A percentile compares a stretch with the other conserved stretches of the same genome.
phyloP scores from a whole-genome alignment of 1,284 basidiomycete genomes.

The Cutaneotrichosporon cavernicola region DNA sequence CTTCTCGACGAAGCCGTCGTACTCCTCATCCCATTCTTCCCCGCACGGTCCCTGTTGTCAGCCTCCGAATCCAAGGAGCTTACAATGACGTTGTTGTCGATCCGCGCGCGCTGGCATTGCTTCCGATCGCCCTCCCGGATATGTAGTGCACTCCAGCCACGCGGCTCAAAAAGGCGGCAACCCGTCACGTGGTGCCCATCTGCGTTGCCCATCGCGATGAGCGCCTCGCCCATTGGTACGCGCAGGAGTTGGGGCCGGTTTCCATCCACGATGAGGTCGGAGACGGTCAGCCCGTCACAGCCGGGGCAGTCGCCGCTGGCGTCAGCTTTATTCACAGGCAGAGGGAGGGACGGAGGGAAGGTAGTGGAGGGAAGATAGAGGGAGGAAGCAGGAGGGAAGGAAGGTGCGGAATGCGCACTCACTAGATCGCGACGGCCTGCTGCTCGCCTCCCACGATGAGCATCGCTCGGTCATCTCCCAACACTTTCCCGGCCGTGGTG shows the following conservation, averaged over 20 bases:
- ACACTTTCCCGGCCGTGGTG: conserved; percentile 31
- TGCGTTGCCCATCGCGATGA: conserved; percentile 52
- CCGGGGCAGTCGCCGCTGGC: conserved; percentile 50
- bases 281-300: conserved; percentile 42
- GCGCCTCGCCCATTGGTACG: conserved; percentile 46
- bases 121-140: conserved; percentile 52
- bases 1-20: conserved; percentile 47
- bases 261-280: conserved; percentile 50
- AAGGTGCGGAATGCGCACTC: conserved; percentile 11
- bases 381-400: too few species aligned
- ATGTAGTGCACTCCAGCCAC: conserved; percentile 54
- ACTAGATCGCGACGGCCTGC: conserved; percentile 47
- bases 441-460: conserved; percentile 45
- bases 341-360: neutral
- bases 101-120: conserved; percentile 42
- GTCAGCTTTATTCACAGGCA: conserved; percentile 5
- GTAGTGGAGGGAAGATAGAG: too few species aligned
- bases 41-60: conserved; percentile 50
- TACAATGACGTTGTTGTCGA: conserved; percentile 51
- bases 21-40: conserved; percentile 55
- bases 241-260: conserved; percentile 51
- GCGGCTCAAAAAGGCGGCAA: conserved; percentile 52
- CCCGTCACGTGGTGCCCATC: conserved; percentile 47
- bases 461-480: conserved; percentile 42
- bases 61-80: conserved; percentile 11